Evolutionary conservation across 495 filamentous ascomycete species (phyloP).

Genomic region (Penicillium riverlandense): DNA sequence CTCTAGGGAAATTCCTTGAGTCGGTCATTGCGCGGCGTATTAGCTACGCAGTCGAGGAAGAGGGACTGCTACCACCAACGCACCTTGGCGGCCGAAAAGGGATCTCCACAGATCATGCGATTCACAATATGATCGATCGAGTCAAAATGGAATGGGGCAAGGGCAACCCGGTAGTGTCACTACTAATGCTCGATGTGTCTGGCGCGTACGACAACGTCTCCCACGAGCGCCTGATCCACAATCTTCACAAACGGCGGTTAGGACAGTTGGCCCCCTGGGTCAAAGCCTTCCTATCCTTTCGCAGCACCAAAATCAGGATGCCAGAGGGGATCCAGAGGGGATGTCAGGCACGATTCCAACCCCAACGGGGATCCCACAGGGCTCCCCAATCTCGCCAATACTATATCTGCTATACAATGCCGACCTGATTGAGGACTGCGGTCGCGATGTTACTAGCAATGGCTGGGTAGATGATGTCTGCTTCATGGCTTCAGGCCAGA

Average conservation of each 20-base stretch:
- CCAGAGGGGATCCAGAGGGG: conserved; percentile 3
- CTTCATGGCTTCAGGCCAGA: background rate
- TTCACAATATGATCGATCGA: conserved; percentile 11
- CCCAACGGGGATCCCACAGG: conserved; percentile 11
- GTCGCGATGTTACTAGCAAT: background rate
- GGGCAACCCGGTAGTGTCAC: conserved; percentile 1
- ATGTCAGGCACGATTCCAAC: background rate
- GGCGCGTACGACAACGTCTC: conserved; percentile 15
- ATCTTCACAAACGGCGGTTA: conserved; percentile 8
- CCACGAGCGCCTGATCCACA: conserved; percentile 12
- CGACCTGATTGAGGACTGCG: conserved; percentile 4
- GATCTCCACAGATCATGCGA: conserved; percentile 11
- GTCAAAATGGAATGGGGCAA: conserved; percentile 9
- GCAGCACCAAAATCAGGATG: conserved; percentile 6
- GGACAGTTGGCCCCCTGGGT: conserved; percentile 4
- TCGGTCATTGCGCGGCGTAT: conserved; percentile 14
- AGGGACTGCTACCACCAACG: conserved; percentile 12
- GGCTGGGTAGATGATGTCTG: conserved; percentile 12
- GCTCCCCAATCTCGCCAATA: conserved; percentile 14
- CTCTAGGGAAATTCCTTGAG: conserved; percentile 24
- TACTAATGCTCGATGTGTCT: conserved; percentile 11
- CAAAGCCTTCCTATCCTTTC: conserved; percentile 1
- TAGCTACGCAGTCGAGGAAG: conserved; percentile 9
- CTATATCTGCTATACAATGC: conserved; percentile 18
- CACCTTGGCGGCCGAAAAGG: conserved; percentile 15